A percentile compares a stretch with the other conserved stretches of the same genome.
These are phyloP conservation scores for Blastocystis sp. DNA, from an alignment of 352 stramenopile species.

Conservation along the genomic window DNA sequence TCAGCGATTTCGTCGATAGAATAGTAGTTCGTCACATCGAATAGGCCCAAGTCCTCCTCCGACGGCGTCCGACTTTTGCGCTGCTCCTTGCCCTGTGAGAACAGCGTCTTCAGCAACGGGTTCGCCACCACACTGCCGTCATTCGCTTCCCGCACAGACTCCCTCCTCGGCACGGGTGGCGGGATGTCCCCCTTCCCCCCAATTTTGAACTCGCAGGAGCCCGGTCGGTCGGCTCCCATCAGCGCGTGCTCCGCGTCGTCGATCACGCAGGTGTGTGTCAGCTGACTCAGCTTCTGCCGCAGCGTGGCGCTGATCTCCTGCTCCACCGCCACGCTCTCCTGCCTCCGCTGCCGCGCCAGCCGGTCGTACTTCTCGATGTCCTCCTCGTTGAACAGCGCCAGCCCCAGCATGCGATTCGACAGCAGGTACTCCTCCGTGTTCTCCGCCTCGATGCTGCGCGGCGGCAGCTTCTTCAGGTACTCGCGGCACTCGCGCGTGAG, in stretches of 20 bases:
- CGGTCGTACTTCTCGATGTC: constrained; percentile 21
- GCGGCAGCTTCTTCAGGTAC: not conserved
- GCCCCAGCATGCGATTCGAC: constrained; percentile 24
- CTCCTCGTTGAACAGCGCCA: constrained; percentile 38
- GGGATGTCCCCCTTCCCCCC: not conserved
- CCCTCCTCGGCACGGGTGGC: not conserved
- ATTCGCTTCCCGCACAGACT: not conserved
- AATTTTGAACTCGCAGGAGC: not conserved
- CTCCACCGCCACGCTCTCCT: not conserved
- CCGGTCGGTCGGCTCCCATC: not conserved
- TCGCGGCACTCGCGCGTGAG: not conserved
- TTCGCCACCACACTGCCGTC: not conserved
- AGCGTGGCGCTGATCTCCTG: constrained; percentile 42
- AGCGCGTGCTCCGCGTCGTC: constrained; percentile 53
- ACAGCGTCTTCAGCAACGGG: not conserved
- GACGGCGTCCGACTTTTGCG: not conserved
- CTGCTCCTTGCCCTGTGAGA: not conserved
- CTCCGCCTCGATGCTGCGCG: constrained; percentile 15
- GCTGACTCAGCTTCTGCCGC: not conserved
- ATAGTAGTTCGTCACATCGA: constrained; percentile 31
- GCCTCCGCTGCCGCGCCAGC: not conserved
- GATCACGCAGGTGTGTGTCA: constrained; percentile 9
- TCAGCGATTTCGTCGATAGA: constrained; percentile 31
- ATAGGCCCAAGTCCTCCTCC: constrained; percentile 52
- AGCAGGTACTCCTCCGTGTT: constrained; percentile 56